phyloP scores from a whole-genome alignment of 2,329 filamentous ascomycete genomes.

The Pestalotiopsis sp. region DNA sequence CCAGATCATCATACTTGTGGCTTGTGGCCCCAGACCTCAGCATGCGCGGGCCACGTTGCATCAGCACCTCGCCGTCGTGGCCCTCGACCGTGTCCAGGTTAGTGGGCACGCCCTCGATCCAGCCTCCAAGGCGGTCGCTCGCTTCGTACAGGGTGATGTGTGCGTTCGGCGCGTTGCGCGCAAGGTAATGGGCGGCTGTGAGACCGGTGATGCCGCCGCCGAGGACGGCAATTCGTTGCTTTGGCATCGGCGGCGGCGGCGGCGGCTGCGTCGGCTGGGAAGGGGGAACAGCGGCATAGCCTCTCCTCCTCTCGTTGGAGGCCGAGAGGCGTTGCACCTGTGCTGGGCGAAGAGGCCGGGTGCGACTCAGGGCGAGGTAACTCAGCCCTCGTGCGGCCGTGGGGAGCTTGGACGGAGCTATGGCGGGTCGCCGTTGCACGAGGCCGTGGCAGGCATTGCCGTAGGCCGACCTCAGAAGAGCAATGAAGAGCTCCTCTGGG shows the following conservation, averaged over 20 bases:
- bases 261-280: neutral
- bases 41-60: conserved; percentile 85
- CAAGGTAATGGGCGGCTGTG: conserved; percentile 75
- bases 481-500: conserved; percentile 29
- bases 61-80: conserved; percentile 60
- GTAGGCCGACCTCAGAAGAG: conserved; percentile 27
- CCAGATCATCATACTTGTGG: conserved; percentile 58
- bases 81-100: conserved; percentile 54
- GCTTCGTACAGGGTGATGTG: conserved; percentile 84
- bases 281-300: conserved; percentile 20
- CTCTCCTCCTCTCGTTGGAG: conserved; percentile 12
- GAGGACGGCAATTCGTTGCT: conserved; percentile 63
- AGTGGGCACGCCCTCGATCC: conserved; percentile 72
- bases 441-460: conserved; percentile 23
- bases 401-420: conserved; percentile 15
- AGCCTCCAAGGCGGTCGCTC: conserved; percentile 73
- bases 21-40: conserved; percentile 55
- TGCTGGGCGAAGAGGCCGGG: conserved; percentile 9
- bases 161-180: conserved; percentile 63
- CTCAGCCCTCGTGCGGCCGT: conserved; percentile 6
- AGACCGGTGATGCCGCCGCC: conserved; percentile 86
- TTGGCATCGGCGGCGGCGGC: conserved; percentile 16
- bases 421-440: conserved; percentile 16
- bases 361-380: conserved; percentile 9
- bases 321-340: conserved; percentile 10